A percentile compares a stretch with the other conserved stretches of the same genome.
Conservation (phyloP, 306 rosid species). For the Gastrolobium villosum region DNA sequence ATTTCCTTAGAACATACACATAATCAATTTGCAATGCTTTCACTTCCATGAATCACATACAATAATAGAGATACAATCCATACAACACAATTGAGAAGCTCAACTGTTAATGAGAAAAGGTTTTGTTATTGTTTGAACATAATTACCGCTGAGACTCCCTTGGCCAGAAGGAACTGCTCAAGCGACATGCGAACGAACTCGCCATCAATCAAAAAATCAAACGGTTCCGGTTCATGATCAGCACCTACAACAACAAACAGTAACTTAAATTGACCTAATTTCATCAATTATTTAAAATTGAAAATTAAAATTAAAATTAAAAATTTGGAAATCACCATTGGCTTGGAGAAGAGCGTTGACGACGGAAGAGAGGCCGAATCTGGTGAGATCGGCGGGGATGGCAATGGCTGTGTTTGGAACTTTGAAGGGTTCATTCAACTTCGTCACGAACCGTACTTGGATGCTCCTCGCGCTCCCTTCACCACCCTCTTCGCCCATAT, state of each 20-base stretch:
- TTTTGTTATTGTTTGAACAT: not conserved
- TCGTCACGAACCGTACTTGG: constrained; percentile 86
- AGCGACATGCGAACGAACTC: constrained; percentile 90
- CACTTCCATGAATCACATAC: not conserved
- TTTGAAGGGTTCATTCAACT: constrained; percentile 61
- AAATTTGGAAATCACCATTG: constrained; percentile 46
- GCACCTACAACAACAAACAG: constrained; percentile 53
- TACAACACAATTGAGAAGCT: not conserved
- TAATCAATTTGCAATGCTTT: not conserved
- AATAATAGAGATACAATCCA: not conserved
- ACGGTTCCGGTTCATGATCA: constrained; percentile 73
- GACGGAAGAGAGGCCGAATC: constrained; percentile 83
- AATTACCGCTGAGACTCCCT: constrained; percentile 85
- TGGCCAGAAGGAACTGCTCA: constrained; percentile 84
- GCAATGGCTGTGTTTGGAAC: constrained; percentile 67
- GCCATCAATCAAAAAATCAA: constrained; percentile 90
- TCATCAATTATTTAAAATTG: not conserved
- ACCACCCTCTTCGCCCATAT: constrained; percentile 56
- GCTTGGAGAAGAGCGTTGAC: constrained; percentile 77
- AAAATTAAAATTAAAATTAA: not conserved
- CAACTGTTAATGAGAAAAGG: not conserved
- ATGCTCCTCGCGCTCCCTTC: constrained; percentile 61
- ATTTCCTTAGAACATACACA: not conserved
- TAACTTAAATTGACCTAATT: constrained; percentile 6
- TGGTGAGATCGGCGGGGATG: constrained; percentile 75